Evolutionary conservation across 2,329 filamentous ascomycete species (phyloP), one percentile per base, ranked within the genome.

Genomic region (Conoideocrella luteorostrata): DNA sequence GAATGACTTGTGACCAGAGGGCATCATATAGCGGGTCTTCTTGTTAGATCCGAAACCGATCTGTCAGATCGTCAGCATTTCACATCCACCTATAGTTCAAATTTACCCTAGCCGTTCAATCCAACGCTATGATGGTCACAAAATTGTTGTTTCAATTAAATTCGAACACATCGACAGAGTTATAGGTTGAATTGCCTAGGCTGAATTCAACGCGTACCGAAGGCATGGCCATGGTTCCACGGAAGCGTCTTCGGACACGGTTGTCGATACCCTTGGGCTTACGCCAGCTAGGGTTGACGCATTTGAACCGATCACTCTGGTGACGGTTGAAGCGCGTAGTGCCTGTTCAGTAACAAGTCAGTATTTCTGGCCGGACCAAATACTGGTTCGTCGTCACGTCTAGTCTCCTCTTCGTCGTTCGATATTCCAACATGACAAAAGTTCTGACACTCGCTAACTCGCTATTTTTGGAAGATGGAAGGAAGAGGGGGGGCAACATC

Each of bases 221-320:
- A 75, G 93, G 93, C 91, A 98, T 97, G 66, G 83, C 82, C 73
- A 86, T 85, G 76, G 87, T 88, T 67, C 93, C 88, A 76, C 88
- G 89, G 82, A 98, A 98, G 60, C 93, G 88, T 80, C 93, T 84
- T 70, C 93, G 87, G 69, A 98, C 91, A 66, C 87, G 79, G 80
- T 90, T 95, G 78, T 98, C 93, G 74, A 98, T 98, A 88, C 93
- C 93, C 88, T 98, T 98, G 61, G 93, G 93, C 82, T 97, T 98
- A 77, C 93, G 86, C 93, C 93, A 98, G 80, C 81, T 84, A 59
- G 86, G 70, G 67, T 79, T 84, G 60, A 97, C 84, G 69, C 93
- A 84, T 78, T 84, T 95, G 80, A 95, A 98, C 70, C 84, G 84
- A 75, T 97, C 93, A 73, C 81, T 87, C 84, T 98, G 93, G 78